Evolutionary conservation across 495 filamentous ascomycete species (phyloP).

Genomic region (Neurospora sp.): DNA sequence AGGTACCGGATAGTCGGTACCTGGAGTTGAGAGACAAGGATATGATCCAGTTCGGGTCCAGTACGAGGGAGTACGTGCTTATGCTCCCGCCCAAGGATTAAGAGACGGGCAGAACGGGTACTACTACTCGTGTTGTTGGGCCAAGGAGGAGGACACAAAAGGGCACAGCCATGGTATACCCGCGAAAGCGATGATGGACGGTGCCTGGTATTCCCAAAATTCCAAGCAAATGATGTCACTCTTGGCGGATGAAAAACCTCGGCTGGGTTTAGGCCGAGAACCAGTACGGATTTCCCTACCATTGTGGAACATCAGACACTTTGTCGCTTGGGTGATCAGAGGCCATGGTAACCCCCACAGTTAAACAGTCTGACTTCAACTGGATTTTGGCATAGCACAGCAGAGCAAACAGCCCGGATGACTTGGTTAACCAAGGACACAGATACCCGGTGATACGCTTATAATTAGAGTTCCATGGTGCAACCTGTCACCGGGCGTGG

Average conservation of each 20-base stretch:
- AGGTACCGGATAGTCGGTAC: constrained; percentile 63
- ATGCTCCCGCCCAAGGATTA: constrained; percentile 51
- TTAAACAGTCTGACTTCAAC: neutral
- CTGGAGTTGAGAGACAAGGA: constrained; percentile 83
- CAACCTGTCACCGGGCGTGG: neutral
- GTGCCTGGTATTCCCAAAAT: neutral
- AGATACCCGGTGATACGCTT: neutral
- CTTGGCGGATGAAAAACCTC: neutral
- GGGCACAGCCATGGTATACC: neutral
- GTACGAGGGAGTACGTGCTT: constrained; percentile 77
- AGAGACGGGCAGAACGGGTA: neutral
- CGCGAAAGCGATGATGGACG: neutral
- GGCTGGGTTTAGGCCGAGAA: neutral
- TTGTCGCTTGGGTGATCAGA: neutral
- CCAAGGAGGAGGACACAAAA: neutral
- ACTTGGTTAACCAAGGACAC: neutral
- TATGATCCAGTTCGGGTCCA: constrained; percentile 76
- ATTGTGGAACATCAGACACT: neutral
- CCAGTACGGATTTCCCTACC: neutral
- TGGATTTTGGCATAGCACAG: neutral
- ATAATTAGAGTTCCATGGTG: neutral
- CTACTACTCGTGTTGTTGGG: neutral
- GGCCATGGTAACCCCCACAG: neutral
- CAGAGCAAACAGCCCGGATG: neutral
- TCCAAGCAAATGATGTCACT: neutral